Evolutionary conservation across 306 rosid species (phyloP).

Genomic region (Medicago lupulina): DNA sequence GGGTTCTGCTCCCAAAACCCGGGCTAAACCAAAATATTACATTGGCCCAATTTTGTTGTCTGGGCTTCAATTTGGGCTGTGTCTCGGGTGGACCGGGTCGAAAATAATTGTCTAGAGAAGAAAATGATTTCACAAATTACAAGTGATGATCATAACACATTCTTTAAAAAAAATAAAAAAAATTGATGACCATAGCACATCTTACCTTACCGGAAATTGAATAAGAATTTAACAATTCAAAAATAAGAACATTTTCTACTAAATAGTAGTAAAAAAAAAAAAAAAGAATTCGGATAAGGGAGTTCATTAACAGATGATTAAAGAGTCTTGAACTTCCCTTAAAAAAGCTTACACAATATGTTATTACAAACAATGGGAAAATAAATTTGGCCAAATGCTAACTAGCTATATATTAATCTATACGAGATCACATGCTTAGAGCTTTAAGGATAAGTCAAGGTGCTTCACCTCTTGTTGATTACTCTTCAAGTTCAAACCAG

Average conservation of each 20-base stretch:
- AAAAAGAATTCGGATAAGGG: background rate
- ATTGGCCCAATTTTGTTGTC: background rate
- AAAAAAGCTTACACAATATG: conserved; percentile 39
- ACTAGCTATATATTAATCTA: background rate
- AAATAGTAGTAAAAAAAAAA: no score
- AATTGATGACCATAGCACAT: background rate
- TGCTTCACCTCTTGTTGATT: conserved; percentile 59
- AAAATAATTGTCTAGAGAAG: no score
- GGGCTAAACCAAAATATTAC: background rate
- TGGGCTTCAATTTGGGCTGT: background rate
- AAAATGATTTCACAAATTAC: no score
- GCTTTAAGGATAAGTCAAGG: conserved; percentile 75
- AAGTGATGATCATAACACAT: no score
- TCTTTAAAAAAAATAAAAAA: no score
- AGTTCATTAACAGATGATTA: background rate
- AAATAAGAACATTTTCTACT: background rate
- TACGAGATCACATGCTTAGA: conserved; percentile 37
- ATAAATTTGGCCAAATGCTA: conserved; percentile 28
- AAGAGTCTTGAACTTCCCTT: no score
- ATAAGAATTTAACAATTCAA: background rate
- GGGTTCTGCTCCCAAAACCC: background rate
- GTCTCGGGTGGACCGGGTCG: no score
- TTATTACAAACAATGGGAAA: conserved; percentile 36
- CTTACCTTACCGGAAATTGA: background rate
- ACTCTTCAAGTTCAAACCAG: conserved; percentile 48